A percentile compares a stretch with the other conserved stretches of the same genome.
Conservation (phyloP, 1,284 basidiomycete species). For the Pseudozyma hubeiensis region DNA sequence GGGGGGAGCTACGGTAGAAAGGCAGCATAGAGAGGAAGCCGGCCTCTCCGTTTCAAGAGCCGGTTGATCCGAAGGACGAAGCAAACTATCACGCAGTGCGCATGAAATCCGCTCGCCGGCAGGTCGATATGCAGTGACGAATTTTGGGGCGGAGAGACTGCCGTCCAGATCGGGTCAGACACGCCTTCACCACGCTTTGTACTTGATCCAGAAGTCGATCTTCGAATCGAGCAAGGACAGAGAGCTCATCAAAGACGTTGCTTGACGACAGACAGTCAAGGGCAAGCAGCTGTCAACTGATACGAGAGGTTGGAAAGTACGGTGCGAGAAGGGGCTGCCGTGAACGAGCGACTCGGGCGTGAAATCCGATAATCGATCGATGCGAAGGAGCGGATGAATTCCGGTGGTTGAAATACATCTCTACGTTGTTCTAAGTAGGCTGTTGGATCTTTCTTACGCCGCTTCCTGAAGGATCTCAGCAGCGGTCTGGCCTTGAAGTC, state of each 20-base stretch:
- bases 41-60: slow-evolving; percentile 18
- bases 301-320: too few species aligned
- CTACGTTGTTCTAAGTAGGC: background rate
- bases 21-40: too few species aligned
- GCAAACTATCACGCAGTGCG: background rate
- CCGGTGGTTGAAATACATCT: background rate
- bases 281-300: too few species aligned
- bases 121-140: background rate
- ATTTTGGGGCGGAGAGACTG: slow-evolving; percentile 40
- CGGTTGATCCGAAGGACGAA: slow-evolving; percentile 35
- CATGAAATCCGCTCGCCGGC: slow-evolving; percentile 9
- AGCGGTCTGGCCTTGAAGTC: too few species aligned
- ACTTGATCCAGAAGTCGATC: too few species aligned
- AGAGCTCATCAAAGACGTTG: too few species aligned
- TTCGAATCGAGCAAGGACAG: too few species aligned
- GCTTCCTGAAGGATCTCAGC: too few species aligned
- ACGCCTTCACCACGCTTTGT: too few species aligned
- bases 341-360: slow-evolving; percentile 11
- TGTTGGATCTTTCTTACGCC: too few species aligned
- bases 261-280: too few species aligned
- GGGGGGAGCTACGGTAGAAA: too few species aligned
- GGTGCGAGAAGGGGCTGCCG: background rate
- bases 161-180: background rate
- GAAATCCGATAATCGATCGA: slow-evolving; percentile 44
- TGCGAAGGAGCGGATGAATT: background rate